A percentile compares a stretch with the other conserved stretches of the same genome.
phyloP scores from a whole-genome alignment of 371 early-diverging fungal genomes.

The Thermomucor indicae-seudaticae region DNA sequence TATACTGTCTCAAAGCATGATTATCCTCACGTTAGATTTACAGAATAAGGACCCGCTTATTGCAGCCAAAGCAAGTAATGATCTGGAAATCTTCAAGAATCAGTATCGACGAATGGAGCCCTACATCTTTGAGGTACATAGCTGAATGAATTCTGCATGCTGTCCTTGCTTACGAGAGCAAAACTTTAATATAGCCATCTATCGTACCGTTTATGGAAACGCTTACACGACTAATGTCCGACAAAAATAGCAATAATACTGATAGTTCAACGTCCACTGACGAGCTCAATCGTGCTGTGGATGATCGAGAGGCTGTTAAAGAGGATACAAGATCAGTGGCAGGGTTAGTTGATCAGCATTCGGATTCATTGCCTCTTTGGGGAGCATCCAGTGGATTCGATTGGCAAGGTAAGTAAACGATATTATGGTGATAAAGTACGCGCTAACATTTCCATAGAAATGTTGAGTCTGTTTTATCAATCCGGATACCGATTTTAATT shows the following conservation, averaged over 20 bases:
- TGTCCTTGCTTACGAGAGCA: not conserved
- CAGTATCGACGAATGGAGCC: slow-evolving; percentile 12
- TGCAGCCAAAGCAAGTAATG: slow-evolving; percentile 12
- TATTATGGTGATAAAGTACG: too few species aligned
- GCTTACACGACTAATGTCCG: slow-evolving; percentile 7
- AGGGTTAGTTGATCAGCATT: slow-evolving; percentile 41
- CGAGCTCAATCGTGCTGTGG: not conserved
- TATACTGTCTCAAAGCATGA: slow-evolving; percentile 19
- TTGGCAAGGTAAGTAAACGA: slow-evolving; percentile 26
- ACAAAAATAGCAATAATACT: not conserved
- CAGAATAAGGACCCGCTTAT: slow-evolving; percentile 10
- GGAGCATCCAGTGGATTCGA: slow-evolving; percentile 30
- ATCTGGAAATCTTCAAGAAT: slow-evolving; percentile 9
- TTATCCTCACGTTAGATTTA: slow-evolving; percentile 19
- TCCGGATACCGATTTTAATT: slow-evolving; percentile 1
- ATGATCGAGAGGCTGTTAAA: not conserved
- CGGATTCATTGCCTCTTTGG: slow-evolving; percentile 11
- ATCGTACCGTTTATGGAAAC: slow-evolving; percentile 19
- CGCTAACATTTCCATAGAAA: not conserved
- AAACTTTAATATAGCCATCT: slow-evolving; percentile 15
- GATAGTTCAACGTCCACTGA: not conserved
- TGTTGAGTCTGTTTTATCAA: not conserved
- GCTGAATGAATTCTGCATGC: not conserved
- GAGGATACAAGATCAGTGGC: slow-evolving; percentile 45
- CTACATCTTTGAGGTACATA: slow-evolving; percentile 24